phyloP scores from a whole-genome alignment of 2,329 filamentous ascomycete species.

The Didymella pinodella region DNA sequence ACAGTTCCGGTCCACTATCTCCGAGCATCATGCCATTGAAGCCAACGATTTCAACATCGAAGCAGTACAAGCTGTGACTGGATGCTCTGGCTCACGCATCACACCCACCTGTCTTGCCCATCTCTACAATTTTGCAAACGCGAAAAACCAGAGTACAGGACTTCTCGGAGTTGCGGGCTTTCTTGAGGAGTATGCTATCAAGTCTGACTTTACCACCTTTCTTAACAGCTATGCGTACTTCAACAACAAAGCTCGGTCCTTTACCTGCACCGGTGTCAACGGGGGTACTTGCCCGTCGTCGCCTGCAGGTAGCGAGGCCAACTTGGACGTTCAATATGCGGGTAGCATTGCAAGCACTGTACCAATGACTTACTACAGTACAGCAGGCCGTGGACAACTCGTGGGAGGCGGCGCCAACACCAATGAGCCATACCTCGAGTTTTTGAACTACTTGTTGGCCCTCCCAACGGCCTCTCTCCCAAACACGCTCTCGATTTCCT shows the following conservation, averaged over 20 bases:
- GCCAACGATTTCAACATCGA: constrained; percentile 16
- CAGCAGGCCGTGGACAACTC: constrained; percentile 65
- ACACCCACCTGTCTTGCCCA: constrained; percentile 33
- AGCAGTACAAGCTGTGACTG: constrained; percentile 23
- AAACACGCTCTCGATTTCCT: constrained; percentile 69
- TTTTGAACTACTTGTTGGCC: constrained; percentile 63
- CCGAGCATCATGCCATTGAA: constrained; percentile 25
- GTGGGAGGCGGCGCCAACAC: constrained; percentile 57
- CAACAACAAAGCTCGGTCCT: constrained; percentile 28
- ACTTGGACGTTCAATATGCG: constrained; percentile 32
- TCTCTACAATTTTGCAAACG: constrained; percentile 32
- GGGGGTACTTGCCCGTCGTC: constrained; percentile 26
- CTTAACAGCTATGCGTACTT: constrained; percentile 29
- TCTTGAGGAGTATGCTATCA: constrained; percentile 35
- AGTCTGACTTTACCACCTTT: constrained; percentile 32
- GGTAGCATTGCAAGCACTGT: constrained; percentile 32
- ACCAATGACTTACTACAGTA: constrained; percentile 61
- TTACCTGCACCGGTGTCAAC: constrained; percentile 28
- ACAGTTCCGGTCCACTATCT: constrained; percentile 29
- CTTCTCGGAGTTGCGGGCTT: constrained; percentile 33
- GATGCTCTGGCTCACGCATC: constrained; percentile 29
- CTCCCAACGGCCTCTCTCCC: constrained; percentile 63
- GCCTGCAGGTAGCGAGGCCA: constrained; percentile 29
- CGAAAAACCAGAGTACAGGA: constrained; percentile 24
- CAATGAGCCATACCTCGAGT: constrained; percentile 72